Evolutionary conservation across 495 filamentous ascomycete species (phyloP).

Genomic region (Talaromyces stipitatus): DNA sequence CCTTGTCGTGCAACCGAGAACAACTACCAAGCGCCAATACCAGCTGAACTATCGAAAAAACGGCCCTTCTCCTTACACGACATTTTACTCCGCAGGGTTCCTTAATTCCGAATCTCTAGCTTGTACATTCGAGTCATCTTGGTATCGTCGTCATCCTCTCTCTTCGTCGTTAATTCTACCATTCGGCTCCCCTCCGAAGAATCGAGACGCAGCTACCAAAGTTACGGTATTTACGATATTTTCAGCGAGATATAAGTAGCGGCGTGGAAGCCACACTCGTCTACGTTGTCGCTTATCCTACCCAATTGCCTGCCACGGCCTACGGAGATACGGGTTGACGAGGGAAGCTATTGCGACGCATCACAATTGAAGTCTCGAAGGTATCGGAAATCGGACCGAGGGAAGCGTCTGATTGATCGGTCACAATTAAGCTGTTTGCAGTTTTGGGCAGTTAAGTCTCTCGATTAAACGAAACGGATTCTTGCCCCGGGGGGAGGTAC

Average conservation of each 20-base stretch:
- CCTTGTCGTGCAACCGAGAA: neutral
- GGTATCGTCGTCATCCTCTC: neutral
- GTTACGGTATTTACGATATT: neutral
- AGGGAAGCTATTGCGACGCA: neutral
- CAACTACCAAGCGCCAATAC: neutral
- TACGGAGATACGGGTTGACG: neutral
- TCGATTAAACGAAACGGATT: neutral
- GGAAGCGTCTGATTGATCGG: neutral
- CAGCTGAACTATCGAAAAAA: neutral
- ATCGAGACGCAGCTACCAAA: neutral
- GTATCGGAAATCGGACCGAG: neutral
- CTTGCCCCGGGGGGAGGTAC: no score
- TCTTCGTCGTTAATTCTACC: neutral
- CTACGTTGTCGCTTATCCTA: neutral
- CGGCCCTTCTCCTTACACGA: neutral
- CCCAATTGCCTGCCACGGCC: neutral
- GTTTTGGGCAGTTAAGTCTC: neutral
- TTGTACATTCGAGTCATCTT: neutral
- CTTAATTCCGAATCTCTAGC: neutral
- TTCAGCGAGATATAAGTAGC: neutral
- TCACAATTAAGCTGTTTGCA: neutral
- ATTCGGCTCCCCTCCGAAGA: neutral
- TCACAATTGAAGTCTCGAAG: neutral
- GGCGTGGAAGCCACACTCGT: neutral
- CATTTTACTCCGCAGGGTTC: neutral